phyloP scores from a whole-genome alignment of 495 filamentous ascomycete genomes.

The Aspergillus indologenus region DNA sequence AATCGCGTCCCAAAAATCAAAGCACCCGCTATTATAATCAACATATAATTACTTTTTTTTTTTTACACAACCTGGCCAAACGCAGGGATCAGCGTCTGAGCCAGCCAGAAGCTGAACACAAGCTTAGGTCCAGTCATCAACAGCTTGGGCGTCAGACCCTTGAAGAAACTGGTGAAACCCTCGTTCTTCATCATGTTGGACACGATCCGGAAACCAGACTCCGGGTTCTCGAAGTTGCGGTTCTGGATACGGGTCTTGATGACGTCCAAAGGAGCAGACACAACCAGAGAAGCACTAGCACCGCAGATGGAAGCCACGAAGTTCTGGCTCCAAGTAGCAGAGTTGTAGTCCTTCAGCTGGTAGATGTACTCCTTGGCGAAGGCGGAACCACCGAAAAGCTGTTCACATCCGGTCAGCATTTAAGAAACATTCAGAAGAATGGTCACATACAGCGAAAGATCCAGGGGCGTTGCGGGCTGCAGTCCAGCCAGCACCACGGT shows the following conservation, averaged over 20 bases:
- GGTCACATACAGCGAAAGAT: conserved; percentile 79
- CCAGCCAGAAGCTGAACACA: conserved; percentile 99
- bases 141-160: conserved; percentile 93
- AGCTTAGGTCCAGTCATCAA: conserved; percentile 98
- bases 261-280: conserved; percentile 94
- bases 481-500: conserved; percentile 96
- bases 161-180: conserved; percentile 87
- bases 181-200: conserved; percentile 90
- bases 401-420: conserved; percentile 20
- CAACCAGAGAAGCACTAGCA: conserved; percentile 85
- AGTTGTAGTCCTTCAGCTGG: conserved; percentile 86
- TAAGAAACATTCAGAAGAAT: conserved; percentile 2
- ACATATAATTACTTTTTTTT: conserved; percentile 23
- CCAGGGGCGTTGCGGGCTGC: conserved; percentile 95
- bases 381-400: conserved; percentile 98
- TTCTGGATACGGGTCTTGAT: conserved; percentile 99
- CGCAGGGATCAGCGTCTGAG: conserved; percentile 83
- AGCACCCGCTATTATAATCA: conserved; percentile 21
- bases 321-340: conserved; percentile 91
- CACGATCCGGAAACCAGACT: conserved; percentile 86
- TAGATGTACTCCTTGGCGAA: conserved; percentile 97
- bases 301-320: conserved; percentile 95
- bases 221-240: conserved; percentile 96
- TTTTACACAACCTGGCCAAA: conserved; percentile 59
- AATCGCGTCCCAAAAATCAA: conserved; percentile 11